Evolutionary conservation across 1,284 basidiomycete genomes (phyloP), one percentile per base, ranked within the genome.

Genomic region (Cutaneotrichosporon cutaneum): DNA sequence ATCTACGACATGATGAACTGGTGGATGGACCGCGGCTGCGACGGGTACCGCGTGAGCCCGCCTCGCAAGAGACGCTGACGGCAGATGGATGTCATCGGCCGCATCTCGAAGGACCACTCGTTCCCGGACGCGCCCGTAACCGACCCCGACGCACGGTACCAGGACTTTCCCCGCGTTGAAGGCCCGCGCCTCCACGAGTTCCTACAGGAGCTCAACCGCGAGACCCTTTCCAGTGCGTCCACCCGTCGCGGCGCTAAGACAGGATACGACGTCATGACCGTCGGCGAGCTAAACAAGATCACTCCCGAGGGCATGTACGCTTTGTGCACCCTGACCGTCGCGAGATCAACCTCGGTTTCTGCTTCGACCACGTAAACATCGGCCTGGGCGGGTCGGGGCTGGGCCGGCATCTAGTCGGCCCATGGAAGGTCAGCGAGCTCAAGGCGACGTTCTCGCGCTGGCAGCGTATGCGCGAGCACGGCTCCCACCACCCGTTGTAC

Each of bases 181-280:
- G 86, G 88, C 1, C 87, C 87, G 7, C 79, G 81, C 10, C 85
- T 89, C 2, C 87, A 89, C 71, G 85, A 87, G 63, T 90, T 83
- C 66, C 72, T 91, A 50, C 81, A 84, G 65, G 85, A 90, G 77
- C 88, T 89, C 87, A 75, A 85, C 61, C 59, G 69, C 30, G 81
- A 85, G 68, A 85, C 88, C 3, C 80, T 87, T 24, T 45, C 54
- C 8, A 55, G 54, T 55, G 27, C 7, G 54, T 55, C 32, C 4
- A 26, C 16, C 27, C 5, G 1, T 5, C 0, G 36, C 13, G 4
- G 13, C 8, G 22, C 54, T 55, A 7, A 55, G 8, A 8, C 18
- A 47, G 54, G 33, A 47, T 56, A 56, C 44, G 54, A 47, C 32
- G 39, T 27, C 13, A 32, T 56, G 42, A 47, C 42, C 2, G 42